A percentile compares a stretch with the other conserved stretches of the same genome.
Evolutionary conservation across 2,329 filamentous ascomycete genomes (phyloP).

Genomic region (Pseudocercospora vitis): DNA sequence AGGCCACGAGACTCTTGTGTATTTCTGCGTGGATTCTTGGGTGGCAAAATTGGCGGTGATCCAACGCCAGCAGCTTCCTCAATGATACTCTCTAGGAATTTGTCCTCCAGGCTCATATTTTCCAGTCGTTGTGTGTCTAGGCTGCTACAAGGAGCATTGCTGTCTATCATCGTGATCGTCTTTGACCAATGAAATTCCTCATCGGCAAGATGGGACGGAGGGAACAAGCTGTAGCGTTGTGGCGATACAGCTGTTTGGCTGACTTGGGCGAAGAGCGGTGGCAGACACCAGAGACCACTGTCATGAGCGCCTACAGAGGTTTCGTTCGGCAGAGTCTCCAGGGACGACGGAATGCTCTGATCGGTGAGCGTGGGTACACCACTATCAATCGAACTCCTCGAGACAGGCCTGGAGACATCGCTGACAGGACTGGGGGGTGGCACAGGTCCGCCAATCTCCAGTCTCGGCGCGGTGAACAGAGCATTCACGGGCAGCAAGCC

Average conservation of each 20-base stretch:
- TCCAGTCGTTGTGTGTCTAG: neutral
- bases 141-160: neutral
- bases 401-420: neutral
- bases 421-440: neutral
- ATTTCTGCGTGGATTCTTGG: neutral
- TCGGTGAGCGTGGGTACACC: neutral
- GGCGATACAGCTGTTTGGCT: neutral
- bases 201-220: too few species aligned
- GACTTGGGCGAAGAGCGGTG: neutral
- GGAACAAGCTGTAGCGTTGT: neutral
- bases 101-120: neutral
- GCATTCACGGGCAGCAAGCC: neutral
- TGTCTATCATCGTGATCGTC: neutral
- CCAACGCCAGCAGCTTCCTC: neutral
- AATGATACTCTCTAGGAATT: neutral
- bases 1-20: neutral
- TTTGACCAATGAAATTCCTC: too few species aligned
- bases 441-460: neutral
- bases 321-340: neutral
- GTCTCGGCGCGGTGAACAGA: neutral
- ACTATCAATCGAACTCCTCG: neutral
- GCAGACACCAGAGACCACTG: neutral
- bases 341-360: conserved; percentile 1
- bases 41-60: neutral
- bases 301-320: neutral